A percentile compares a stretch with the other conserved stretches of the same genome.
Conservation (phyloP, 2,329 filamentous ascomycete genomes). For the Colletotrichum sublineola region DNA sequence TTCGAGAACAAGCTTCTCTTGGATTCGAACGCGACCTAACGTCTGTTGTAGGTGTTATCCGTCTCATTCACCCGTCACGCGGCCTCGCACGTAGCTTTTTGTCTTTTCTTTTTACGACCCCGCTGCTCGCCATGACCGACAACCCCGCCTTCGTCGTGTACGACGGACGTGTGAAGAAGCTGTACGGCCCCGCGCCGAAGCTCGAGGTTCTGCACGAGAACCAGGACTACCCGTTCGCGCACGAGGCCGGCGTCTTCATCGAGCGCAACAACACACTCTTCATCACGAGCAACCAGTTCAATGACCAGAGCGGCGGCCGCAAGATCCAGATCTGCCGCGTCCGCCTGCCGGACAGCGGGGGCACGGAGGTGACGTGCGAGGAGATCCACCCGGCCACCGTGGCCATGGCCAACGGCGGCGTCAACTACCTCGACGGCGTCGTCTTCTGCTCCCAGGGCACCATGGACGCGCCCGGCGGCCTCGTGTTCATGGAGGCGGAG, state of each 20-base stretch:
- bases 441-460: constrained; percentile 59
- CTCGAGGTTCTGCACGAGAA: constrained; percentile 56
- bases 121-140: constrained; percentile 18
- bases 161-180: constrained; percentile 34
- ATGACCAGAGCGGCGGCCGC: constrained; percentile 41
- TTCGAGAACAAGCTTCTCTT: constrained; percentile 12
- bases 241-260: constrained; percentile 60
- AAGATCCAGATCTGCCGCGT: constrained; percentile 51
- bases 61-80: neutral
- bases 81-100: neutral
- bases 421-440: constrained; percentile 58
- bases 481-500: constrained; percentile 50
- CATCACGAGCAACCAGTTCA: constrained; percentile 53
- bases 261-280: constrained; percentile 48
- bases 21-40: neutral
- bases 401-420: constrained; percentile 63
- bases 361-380: constrained; percentile 46
- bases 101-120: too few relatives aligned
- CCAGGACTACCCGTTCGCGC: constrained; percentile 59
- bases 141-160: constrained; percentile 26
- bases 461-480: constrained; percentile 45
- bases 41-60: neutral
- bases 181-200: constrained; percentile 53
- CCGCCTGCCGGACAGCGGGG: constrained; percentile 39
- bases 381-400: constrained; percentile 52